Evolutionary conservation across 805 yeast genomes (phyloP).

Genomic region (Teunomyces gatunensis): DNA sequence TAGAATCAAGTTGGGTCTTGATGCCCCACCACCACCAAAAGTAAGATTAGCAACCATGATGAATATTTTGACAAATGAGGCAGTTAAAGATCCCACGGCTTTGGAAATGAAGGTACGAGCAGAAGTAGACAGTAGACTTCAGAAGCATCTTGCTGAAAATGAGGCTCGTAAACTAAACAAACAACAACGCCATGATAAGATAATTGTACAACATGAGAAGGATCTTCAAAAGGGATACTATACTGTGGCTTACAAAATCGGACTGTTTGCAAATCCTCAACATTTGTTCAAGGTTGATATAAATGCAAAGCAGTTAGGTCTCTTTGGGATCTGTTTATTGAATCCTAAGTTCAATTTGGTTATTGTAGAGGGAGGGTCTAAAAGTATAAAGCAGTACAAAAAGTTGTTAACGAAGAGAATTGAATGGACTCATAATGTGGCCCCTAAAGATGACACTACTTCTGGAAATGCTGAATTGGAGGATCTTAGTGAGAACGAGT

Average conservation of each 20-base stretch:
- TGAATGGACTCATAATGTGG: slow-evolving; percentile 60
- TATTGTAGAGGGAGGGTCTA: slow-evolving; percentile 72
- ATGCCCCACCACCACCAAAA: slow-evolving; percentile 87
- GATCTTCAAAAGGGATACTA: slow-evolving; percentile 53
- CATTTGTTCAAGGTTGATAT: slow-evolving; percentile 72
- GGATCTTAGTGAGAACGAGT: slow-evolving; percentile 44
- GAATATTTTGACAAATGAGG: slow-evolving; percentile 82
- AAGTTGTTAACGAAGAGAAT: slow-evolving; percentile 61
- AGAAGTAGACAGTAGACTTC: slow-evolving; percentile 63
- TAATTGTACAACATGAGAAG: slow-evolving; percentile 33
- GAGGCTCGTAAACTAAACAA: slow-evolving; percentile 57
- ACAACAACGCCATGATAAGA: slow-evolving; percentile 56
- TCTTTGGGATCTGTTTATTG: slow-evolving; percentile 61
- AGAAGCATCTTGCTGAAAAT: slow-evolving; percentile 60
- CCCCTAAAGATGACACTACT: slow-evolving; percentile 21
- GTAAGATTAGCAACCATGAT: slow-evolving; percentile 80
- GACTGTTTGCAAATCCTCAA: slow-evolving; percentile 56
- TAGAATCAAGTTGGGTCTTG: slow-evolving; percentile 73
- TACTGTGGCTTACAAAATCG: slow-evolving; percentile 59
- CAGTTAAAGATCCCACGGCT: slow-evolving; percentile 84
- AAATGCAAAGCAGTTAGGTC: slow-evolving; percentile 70
- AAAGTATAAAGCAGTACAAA: slow-evolving; percentile 59
- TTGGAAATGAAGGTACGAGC: slow-evolving; percentile 69
- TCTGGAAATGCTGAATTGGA: slow-evolving; percentile 13
- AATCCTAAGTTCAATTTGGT: slow-evolving; percentile 52